These are phyloP conservation scores for Orobanche coerulescens DNA, from an alignment of 257 asterid genomes.

Conservation along the genomic window DNA sequence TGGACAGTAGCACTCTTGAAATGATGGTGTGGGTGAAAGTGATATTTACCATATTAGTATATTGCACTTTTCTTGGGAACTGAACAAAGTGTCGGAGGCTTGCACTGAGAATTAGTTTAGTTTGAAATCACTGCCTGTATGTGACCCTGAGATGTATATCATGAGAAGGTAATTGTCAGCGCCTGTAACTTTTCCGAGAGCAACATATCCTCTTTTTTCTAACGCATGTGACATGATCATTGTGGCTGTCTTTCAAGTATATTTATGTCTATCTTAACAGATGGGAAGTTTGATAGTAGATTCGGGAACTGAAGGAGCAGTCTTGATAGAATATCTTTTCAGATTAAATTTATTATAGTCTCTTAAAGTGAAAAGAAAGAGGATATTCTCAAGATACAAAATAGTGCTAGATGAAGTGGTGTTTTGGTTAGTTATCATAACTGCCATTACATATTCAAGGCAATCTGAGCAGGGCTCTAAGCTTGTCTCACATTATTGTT, in stretches of 20 bases:
- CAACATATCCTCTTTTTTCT: too few species aligned
- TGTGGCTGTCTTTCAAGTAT: neutral
- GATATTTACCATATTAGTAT: neutral
- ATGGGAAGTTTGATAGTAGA: neutral
- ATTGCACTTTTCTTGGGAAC: neutral
- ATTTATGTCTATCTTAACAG: neutral
- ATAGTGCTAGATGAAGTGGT: neutral
- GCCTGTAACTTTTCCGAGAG: neutral
- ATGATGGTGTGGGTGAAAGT: neutral
- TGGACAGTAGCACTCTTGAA: neutral
- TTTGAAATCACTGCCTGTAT: neutral
- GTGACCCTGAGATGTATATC: neutral
- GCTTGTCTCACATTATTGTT: neutral
- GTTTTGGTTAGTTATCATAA: neutral
- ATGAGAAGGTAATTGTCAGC: neutral
- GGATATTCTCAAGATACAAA: neutral
- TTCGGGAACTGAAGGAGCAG: neutral
- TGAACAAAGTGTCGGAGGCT: neutral
- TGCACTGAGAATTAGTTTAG: neutral
- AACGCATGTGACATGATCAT: neutral
- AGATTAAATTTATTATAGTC: too few species aligned
- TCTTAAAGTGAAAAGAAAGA: neutral
- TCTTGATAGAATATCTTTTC: too few species aligned
- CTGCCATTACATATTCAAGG: neutral
- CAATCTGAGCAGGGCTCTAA: conserved; percentile 4